These are phyloP conservation scores for Alloteropsis angusta DNA, from an alignment of 202 grass and related monocot genomes.

Conservation along the genomic window DNA sequence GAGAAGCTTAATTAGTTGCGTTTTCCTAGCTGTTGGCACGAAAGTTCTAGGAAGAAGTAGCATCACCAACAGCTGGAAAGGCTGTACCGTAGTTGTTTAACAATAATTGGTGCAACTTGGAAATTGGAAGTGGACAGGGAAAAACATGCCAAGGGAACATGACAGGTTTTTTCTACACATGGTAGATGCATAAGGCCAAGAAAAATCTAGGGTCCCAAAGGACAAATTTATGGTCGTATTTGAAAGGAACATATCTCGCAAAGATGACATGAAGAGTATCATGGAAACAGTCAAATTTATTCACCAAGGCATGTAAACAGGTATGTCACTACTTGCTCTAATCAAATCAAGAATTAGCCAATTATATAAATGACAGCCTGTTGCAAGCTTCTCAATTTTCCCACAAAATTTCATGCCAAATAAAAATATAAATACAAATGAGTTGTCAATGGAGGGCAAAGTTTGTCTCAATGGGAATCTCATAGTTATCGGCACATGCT, in stretches of 20 bases:
- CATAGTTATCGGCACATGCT: neutral
- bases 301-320: neutral
- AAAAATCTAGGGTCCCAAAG: neutral
- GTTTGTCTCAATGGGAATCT: neutral
- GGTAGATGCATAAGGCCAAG: neutral
- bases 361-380: neutral
- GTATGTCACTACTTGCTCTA: neutral
- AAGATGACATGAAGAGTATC: neutral
- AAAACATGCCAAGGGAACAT: neutral
- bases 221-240: neutral
- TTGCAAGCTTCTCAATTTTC: neutral
- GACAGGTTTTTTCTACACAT: neutral
- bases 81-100: neutral
- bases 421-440: neutral
- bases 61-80: neutral
- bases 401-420: neutral
- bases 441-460: neutral
- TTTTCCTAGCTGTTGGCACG: neutral
- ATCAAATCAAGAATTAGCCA: neutral
- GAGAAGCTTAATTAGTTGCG: neutral
- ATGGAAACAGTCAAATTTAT: neutral
- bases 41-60: neutral
- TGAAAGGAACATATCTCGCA: neutral
- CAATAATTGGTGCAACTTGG: constrained; percentile 11
- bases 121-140: constrained; percentile 6